Conservation (phyloP, 352 stramenopile species). For the Pythium utonaiense region DNA sequence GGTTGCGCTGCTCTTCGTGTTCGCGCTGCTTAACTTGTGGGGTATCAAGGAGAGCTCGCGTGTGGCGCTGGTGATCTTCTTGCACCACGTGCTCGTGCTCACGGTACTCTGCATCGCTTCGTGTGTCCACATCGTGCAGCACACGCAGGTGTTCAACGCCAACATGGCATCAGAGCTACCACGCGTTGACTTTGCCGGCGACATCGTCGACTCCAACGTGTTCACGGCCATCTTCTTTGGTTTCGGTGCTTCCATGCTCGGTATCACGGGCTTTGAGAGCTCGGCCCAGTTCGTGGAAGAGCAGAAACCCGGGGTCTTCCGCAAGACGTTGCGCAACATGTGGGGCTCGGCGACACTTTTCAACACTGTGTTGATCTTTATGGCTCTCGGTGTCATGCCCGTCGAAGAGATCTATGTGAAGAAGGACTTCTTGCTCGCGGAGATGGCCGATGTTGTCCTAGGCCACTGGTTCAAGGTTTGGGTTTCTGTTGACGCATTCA, state of each 20-base stretch:
- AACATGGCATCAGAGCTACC: slow-evolving; percentile 57
- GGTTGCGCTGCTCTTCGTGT: slow-evolving; percentile 52
- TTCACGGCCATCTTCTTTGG: slow-evolving; percentile 55
- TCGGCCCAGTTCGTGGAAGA: slow-evolving; percentile 84
- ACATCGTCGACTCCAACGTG: slow-evolving; percentile 28
- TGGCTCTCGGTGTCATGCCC: no score
- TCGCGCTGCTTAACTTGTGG: slow-evolving; percentile 61
- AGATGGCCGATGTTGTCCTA: slow-evolving; percentile 41
- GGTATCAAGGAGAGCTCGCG: slow-evolving; percentile 71
- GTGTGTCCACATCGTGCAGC: slow-evolving; percentile 41
- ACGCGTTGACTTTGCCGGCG: slow-evolving; percentile 37
- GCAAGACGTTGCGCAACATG: slow-evolving; percentile 59
- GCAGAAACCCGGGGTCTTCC: slow-evolving; percentile 67
- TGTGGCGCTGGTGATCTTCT: slow-evolving; percentile 74
- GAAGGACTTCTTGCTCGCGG: slow-evolving; percentile 50
- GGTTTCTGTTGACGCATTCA: slow-evolving; percentile 70
- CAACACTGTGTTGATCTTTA: slow-evolving; percentile 69
- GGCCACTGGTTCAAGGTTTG: slow-evolving; percentile 40
- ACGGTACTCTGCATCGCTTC: slow-evolving; percentile 40
- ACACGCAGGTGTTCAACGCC: slow-evolving; percentile 36
- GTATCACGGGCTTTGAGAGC: slow-evolving; percentile 83
- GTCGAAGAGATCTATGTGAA: slow-evolving; percentile 44
- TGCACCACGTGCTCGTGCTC: slow-evolving; percentile 67
- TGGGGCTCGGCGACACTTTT: slow-evolving; percentile 66
- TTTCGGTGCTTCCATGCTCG: slow-evolving; percentile 64